Evolutionary conservation across 257 asterid genomes (phyloP), one percentile per base, ranked within the genome.

Genomic region (Gynochthodes officinalis): DNA sequence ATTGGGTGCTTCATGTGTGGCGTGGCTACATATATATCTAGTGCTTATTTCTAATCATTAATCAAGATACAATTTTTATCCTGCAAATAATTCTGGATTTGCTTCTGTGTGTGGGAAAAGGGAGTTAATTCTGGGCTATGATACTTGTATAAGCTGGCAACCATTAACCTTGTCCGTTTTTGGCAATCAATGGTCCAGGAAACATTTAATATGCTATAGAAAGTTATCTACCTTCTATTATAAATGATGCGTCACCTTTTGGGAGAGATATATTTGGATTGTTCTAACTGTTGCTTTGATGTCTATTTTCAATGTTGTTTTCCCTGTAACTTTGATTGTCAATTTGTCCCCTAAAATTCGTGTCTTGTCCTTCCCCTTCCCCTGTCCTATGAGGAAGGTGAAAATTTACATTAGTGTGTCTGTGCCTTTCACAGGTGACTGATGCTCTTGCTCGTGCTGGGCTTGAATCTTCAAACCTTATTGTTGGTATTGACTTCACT

Each of bases 391-490:
- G 4, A 12, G 40, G 62, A 46, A 44, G 30, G 35, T 57, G 40
- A 21, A 37, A 16, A 32, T 40, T 59, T 70, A 74, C 70, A 62
- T 7, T 69, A 3, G 35, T 62, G 28, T 44, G 9, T 59, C 5
- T 1, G 52, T 30, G 16, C 23, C 4, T 10, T 74, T 77, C 76
- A 46, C 70, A 95, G 98, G 98, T 95, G 79, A 86, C 90, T 35
- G 97, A 87, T 73, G 99, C 97, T 63, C 95, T 95, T 70, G 86
- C 86, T 59, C 89, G 85, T 42, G 97, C 97, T 74, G 99, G 98
- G 67, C 93, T 95, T 14, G 99, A 95, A 77, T 95, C 99, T 39
- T 90, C 99, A 57, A 94, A 95, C 83, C 89, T 92, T 21, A 95
- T 95, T 79, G 86, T 95, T 33, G 99, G 98, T 35, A 87, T 95